Conservation (phyloP, 257 asterid genomes). For the Ocimum tenuiflorum region DNA sequence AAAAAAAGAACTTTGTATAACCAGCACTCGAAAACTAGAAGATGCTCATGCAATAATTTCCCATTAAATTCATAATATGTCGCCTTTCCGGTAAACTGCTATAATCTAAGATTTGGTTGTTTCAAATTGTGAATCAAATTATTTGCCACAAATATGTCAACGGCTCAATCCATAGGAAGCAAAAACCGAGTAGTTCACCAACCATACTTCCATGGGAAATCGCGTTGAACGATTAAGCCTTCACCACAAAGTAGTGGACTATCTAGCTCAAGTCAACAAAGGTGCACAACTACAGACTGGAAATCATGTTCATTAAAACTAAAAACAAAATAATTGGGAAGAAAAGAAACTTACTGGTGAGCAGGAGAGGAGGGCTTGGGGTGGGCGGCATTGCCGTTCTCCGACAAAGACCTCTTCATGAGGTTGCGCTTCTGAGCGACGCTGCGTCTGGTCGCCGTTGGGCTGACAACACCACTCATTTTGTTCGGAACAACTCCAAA, state of each 20-base stretch:
- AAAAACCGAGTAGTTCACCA: neutral
- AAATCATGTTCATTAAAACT: neutral
- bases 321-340: neutral
- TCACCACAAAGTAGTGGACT: neutral
- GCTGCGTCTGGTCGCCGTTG: conserved; percentile 45
- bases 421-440: conserved; percentile 37
- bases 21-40: neutral
- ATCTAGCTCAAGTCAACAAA: conserved; percentile 6
- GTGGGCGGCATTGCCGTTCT: conserved; percentile 47
- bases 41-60: neutral
- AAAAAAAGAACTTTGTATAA: neutral
- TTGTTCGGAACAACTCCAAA: neutral
- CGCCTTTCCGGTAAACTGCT: neutral
- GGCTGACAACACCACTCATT: conserved; percentile 48
- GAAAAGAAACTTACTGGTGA: conserved; percentile 31
- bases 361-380: conserved; percentile 49
- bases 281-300: neutral
- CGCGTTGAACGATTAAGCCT: neutral
- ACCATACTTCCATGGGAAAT: neutral
- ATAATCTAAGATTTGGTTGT: neutral
- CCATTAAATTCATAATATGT: neutral
- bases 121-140: neutral
- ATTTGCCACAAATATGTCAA: neutral
- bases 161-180: neutral
- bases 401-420: conserved; percentile 40